Evolutionary conservation across 2,329 filamentous ascomycete genomes (phyloP).

Genomic region (Diaporthe australafricana): DNA sequence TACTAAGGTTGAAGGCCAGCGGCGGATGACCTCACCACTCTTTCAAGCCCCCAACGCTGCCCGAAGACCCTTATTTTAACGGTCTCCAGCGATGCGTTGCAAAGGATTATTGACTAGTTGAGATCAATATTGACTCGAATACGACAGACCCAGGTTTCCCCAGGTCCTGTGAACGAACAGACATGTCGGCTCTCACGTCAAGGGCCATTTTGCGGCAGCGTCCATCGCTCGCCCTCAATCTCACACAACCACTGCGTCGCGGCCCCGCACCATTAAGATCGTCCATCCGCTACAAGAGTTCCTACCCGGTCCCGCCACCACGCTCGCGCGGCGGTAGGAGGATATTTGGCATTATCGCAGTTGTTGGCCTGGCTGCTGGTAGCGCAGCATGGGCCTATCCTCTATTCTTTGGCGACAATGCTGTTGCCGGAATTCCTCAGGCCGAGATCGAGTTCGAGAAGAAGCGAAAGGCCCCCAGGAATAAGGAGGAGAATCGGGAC

Average conservation of each 20-base stretch:
- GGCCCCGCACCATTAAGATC: slow-evolving; percentile 1
- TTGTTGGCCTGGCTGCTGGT: slow-evolving; percentile 13
- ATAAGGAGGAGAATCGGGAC: slow-evolving; percentile 79
- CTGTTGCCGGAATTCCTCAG: slow-evolving; percentile 44
- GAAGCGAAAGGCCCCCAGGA: slow-evolving; percentile 65
- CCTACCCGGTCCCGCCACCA: slow-evolving; percentile 22
- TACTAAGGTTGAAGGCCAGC: slow-evolving; percentile 28
- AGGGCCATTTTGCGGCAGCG: slow-evolving; percentile 29
- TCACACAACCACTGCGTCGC: slow-evolving; percentile 6
- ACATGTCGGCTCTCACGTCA: slow-evolving; percentile 31
- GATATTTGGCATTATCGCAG: slow-evolving; percentile 14
- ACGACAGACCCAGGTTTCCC: background rate
- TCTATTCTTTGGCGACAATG: slow-evolving; percentile 34
- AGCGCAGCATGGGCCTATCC: slow-evolving; percentile 35
- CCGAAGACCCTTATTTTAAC: slow-evolving; percentile 11
- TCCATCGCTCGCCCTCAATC: slow-evolving; percentile 12
- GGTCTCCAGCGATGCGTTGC: background rate
- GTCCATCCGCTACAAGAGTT: slow-evolving; percentile 28
- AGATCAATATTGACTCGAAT: slow-evolving; percentile 3
- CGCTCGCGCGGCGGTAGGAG: slow-evolving; percentile 6
- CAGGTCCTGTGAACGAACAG: background rate
- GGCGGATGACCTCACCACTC: slow-evolving; percentile 37
- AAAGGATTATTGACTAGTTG: background rate
- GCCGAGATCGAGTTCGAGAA: slow-evolving; percentile 77
- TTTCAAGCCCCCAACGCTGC: background rate